Conservation (phyloP, 2,329 filamentous ascomycete species). For the Delphinella strobiligena region DNA sequence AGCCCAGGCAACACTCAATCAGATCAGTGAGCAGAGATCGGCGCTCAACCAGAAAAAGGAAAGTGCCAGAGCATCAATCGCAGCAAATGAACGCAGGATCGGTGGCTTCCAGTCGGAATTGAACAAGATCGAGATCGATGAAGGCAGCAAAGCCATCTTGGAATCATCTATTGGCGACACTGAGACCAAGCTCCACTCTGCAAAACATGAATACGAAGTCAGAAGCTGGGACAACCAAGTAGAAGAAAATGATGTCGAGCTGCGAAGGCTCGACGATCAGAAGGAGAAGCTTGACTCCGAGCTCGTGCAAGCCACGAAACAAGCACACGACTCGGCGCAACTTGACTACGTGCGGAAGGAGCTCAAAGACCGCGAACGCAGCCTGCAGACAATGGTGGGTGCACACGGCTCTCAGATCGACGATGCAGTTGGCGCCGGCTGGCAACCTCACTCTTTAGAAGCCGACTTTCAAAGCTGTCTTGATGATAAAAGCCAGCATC, state of each 20-base stretch:
- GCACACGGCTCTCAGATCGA: conserved; percentile 64
- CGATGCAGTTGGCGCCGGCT: conserved; percentile 50
- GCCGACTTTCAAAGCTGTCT: conserved; percentile 54
- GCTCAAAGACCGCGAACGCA: conserved; percentile 57
- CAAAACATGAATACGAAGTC: conserved; percentile 50
- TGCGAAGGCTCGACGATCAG: conserved; percentile 59
- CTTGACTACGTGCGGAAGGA: conserved; percentile 77
- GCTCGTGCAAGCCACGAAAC: conserved; percentile 67
- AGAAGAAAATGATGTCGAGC: conserved; percentile 49
- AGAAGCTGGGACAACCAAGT: conserved; percentile 62
- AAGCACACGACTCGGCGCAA: conserved; percentile 71
- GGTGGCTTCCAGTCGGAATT: conserved; percentile 54
- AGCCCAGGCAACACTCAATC: conserved; percentile 59
- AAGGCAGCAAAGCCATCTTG: conserved; percentile 68
- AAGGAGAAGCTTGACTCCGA: conserved; percentile 65
- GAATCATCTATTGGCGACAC: conserved; percentile 63
- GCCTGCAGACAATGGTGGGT: conserved; percentile 62
- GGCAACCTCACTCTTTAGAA: conserved; percentile 61
- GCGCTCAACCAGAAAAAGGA: conserved; percentile 63
- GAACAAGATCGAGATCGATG: conserved; percentile 67
- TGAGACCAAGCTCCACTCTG: conserved; percentile 47
- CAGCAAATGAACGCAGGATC: conserved; percentile 59
- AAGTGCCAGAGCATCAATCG: conserved; percentile 60
- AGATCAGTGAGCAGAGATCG: conserved; percentile 62
- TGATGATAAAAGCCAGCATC: conserved; percentile 42